phyloP scores from a whole-genome alignment of 495 filamentous ascomycete species.

The Neurospora pannonica region DNA sequence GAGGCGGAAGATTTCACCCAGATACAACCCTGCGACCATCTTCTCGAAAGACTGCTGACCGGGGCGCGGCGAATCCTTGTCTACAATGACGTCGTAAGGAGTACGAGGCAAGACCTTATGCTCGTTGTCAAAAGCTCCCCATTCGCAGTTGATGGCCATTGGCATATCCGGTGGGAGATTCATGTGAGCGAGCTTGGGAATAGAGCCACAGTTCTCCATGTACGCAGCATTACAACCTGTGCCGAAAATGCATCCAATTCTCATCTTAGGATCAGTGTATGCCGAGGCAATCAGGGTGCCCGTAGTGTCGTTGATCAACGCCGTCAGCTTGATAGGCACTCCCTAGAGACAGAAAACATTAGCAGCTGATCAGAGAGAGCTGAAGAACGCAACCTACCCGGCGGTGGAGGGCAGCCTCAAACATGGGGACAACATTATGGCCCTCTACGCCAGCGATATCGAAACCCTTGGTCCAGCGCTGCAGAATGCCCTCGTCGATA shows the following conservation, averaged over 20 bases:
- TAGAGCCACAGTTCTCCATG: constrained; percentile 84
- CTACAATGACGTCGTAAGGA: constrained; percentile 73
- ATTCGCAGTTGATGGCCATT: constrained; percentile 99
- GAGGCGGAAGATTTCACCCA: constrained; percentile 91
- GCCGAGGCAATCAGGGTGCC: constrained; percentile 97
- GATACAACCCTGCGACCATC: constrained; percentile 93
- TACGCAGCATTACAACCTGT: constrained; percentile 98
- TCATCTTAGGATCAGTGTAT: constrained; percentile 86
- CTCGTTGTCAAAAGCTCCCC: constrained; percentile 97
- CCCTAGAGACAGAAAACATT: constrained; percentile 38
- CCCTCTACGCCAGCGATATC: constrained; percentile 96
- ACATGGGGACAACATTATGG: constrained; percentile 84
- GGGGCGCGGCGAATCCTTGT: constrained; percentile 86
- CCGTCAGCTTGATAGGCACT: constrained; percentile 86
- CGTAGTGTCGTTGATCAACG: constrained; percentile 95
- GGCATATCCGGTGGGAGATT: constrained; percentile 82
- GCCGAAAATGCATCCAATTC: constrained; percentile 96
- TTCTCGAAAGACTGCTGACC: constrained; percentile 97
- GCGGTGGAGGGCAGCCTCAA: constrained; percentile 73
- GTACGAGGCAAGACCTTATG: constrained; percentile 85
- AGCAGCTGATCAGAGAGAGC: not conserved
- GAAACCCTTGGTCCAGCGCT: constrained; percentile 98
- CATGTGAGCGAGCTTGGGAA: constrained; percentile 90
- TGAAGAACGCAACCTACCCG: constrained; percentile 43
- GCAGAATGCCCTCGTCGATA: constrained; percentile 89